Base-by-base conservation (phyloP, 1,284 basidiomycete species). In the Malassezia restricta region DNA sequence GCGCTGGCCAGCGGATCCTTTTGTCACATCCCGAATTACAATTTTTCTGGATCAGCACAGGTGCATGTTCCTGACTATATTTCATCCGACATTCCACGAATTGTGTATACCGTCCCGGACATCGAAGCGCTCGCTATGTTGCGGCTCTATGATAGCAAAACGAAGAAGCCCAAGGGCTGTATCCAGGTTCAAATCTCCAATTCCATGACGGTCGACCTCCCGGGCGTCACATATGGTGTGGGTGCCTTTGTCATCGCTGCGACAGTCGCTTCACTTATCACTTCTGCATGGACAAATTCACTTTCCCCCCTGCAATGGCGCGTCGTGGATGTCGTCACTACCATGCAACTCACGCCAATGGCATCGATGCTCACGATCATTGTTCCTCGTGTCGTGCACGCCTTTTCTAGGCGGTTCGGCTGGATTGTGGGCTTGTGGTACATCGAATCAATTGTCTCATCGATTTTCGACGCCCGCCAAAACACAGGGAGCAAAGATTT, bases 151-250 rank as follows among this genome's bases (percentile, higher is more conserved):
- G 82, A 87, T 57, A 35, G 35, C 6, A 1, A 8, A 8, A 77
- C 81, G 35, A 76, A 77, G 43, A 84, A 84, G 1, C 81, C 82
- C 41, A 86, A 84, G 41, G 87, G 88, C 0, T 98, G 91, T 64
- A 79, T 96, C 3, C 88, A 92, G 73, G 82, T 88, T 7, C 92
- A 89, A 0, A 77, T 96, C 4, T 83, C 86, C 17, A 98, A 96
- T 69, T 90, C 91, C 8, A 84, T 83, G 80, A 86, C 87, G 1
- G 80, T 82, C 0, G 80, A 81, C 54, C 85, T 87, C 72, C 71
- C 75, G 4, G 81, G 80, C 3, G 89, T 88, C 11, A 79, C 82
- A 64, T 92, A 86, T 85, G 78, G 80, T 0, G 83, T 84, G 5
- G 85, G 80, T 24, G 82, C 78, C 20, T 74, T 92, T 47, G 81